Conservation (phyloP, 352 stramenopile genomes). For the Thalassiosira sp. region DNA sequence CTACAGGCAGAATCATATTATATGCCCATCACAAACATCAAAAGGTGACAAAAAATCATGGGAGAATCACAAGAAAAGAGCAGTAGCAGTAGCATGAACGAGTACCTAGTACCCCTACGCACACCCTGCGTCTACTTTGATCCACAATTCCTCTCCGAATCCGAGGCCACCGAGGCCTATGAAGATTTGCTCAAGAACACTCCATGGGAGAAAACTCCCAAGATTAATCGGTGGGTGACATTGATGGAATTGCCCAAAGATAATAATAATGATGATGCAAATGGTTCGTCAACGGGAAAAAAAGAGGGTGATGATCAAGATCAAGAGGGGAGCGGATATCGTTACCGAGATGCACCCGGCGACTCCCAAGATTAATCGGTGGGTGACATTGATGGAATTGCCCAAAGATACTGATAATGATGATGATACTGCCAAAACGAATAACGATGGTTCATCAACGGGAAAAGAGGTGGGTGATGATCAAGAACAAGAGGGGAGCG, state of each 20-base stretch:
- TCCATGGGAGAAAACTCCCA: conserved; percentile 68
- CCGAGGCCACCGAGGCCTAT: conserved; percentile 50
- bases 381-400: conserved; percentile 64
- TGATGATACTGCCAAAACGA: too few species aligned
- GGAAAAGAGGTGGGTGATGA: not conserved
- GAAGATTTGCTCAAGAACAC: conserved; percentile 51
- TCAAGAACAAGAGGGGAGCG: conserved; percentile 13
- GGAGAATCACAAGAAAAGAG: not conserved
- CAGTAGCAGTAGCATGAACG: conserved; percentile 41
- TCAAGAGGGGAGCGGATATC: conserved; percentile 39
- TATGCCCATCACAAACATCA: too few species aligned
- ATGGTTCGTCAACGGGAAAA: not conserved
- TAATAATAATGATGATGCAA: conserved; percentile 3
- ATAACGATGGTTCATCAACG: not conserved
- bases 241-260: conserved; percentile 58
- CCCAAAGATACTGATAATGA: conserved; percentile 12
- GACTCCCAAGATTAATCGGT: conserved; percentile 76
- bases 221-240: conserved; percentile 76
- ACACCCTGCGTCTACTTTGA: conserved; percentile 71
- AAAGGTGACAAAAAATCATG: too few species aligned
- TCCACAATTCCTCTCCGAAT: conserved; percentile 41
- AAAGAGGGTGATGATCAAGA: too few species aligned
- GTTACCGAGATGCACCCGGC: conserved; percentile 66
- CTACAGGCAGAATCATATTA: too few species aligned
- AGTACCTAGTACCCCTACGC: conserved; percentile 54